Percentiles rank a stretch among this genome's conserved stretches.
Conservation (phyloP, 805 yeast species). For the Candida ipomoeae region DNA sequence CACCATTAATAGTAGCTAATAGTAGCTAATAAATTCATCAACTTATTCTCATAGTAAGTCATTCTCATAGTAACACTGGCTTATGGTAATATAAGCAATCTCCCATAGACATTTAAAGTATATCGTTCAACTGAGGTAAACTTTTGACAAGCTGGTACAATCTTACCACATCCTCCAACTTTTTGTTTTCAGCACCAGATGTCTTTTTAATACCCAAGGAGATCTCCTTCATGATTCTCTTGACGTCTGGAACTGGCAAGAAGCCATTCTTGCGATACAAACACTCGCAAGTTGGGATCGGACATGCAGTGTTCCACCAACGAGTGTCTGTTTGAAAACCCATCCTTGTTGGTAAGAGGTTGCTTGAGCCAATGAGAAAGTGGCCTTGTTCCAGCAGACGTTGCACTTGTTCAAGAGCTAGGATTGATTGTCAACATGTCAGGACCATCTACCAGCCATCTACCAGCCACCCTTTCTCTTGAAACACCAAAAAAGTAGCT, state of each 20-base stretch:
- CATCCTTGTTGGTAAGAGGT: constrained; percentile 66
- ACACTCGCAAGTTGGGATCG: constrained; percentile 61
- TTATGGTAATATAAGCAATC: too few species aligned
- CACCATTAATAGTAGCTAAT: too few species aligned
- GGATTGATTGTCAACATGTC: too few species aligned
- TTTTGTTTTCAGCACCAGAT: constrained; percentile 44
- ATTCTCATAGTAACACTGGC: too few species aligned
- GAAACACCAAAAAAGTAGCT: too few species aligned
- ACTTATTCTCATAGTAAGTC: too few species aligned
- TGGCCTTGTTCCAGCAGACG: constrained; percentile 81
- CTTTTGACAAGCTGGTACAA: constrained; percentile 73
- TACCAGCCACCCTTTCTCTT: too few species aligned
- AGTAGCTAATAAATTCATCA: too few species aligned
- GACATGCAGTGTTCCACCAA: constrained; percentile 73
- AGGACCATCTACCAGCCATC: too few species aligned
- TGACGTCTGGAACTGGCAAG: constrained; percentile 77
- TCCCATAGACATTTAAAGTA: constrained; percentile 42
- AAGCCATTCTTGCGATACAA: constrained; percentile 62
- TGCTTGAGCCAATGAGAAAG: constrained; percentile 95
- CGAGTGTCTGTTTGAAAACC: constrained; percentile 63
- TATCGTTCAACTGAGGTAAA: constrained; percentile 63
- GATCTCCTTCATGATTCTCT: constrained; percentile 69
- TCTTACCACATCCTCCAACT: constrained; percentile 84
- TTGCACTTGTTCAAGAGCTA: constrained; percentile 75
- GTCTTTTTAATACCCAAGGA: constrained; percentile 27